Conservation (phyloP, 202 grass and related monocot genomes). For the Dendrocalamus latiflorus region DNA sequence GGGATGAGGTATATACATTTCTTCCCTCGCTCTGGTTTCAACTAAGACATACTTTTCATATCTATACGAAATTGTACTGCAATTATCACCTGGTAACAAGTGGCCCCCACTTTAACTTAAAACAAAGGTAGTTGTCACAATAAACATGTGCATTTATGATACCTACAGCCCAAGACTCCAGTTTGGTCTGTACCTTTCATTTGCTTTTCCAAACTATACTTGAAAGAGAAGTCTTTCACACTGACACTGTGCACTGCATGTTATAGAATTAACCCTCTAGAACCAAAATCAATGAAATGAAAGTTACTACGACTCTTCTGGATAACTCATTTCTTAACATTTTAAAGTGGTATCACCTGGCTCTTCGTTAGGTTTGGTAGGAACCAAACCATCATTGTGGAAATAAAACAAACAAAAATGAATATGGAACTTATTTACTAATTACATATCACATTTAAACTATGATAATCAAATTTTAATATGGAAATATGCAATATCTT, state of each 20-base stretch:
- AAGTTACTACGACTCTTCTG: not conserved
- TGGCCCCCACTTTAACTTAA: not conserved
- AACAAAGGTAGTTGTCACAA: not conserved
- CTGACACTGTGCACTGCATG: not conserved
- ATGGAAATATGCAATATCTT: not conserved
- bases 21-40: no score
- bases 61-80: no score
- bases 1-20: no score
- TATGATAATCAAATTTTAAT: not conserved
- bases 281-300: not conserved
- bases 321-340: not conserved
- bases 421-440: not conserved
- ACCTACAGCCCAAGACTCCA: not conserved
- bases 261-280: not conserved
- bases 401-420: not conserved
- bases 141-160: not conserved
- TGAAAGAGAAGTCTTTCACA: not conserved
- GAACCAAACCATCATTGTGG: not conserved
- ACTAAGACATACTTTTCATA: no score
- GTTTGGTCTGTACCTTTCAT: not conserved
- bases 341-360: not conserved
- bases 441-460: not conserved
- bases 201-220: not conserved
- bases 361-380: not conserved
- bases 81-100: not conserved